Evolutionary conservation across 2,329 filamentous ascomycete genomes (phyloP).

Genomic region (Hypoxylon sp.): DNA sequence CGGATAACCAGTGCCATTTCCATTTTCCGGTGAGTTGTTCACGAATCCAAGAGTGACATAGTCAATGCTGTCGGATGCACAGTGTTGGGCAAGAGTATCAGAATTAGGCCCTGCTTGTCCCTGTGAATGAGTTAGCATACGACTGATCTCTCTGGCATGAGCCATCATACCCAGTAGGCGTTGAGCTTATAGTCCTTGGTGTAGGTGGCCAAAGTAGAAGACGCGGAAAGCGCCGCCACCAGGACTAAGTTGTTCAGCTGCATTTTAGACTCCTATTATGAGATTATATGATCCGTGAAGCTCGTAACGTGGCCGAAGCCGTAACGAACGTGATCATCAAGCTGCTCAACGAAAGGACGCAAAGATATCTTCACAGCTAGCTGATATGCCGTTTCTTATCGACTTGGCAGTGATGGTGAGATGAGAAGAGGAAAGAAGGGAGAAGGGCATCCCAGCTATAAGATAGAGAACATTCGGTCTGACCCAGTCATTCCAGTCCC

Average conservation of each 20-base stretch:
- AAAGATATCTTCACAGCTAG: constrained; percentile 50
- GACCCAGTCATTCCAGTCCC: constrained; percentile 13
- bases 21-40: constrained; percentile 58
- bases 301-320: constrained; percentile 48
- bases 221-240: constrained; percentile 43
- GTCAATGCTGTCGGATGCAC: constrained; percentile 56
- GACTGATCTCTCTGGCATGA: background rate
- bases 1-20: constrained; percentile 53
- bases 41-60: constrained; percentile 60
- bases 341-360: constrained; percentile 51
- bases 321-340: constrained; percentile 47
- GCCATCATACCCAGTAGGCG: constrained; percentile 48
- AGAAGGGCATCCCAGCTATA: constrained; percentile 10
- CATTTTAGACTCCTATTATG: constrained; percentile 41
- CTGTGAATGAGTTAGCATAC: constrained; percentile 33
- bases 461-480: constrained; percentile 33
- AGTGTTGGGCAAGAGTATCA: constrained; percentile 50
- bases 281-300: constrained; percentile 43
- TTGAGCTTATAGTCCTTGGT: constrained; percentile 49
- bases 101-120: constrained; percentile 44
- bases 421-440: constrained; percentile 31
- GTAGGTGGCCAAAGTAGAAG: constrained; percentile 40
- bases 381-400: constrained; percentile 47
- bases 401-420: constrained; percentile 35
- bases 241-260: constrained; percentile 44